phyloP scores from a whole-genome alignment of 2,329 filamentous ascomycete genomes.

The Aspergillus fischeri region DNA sequence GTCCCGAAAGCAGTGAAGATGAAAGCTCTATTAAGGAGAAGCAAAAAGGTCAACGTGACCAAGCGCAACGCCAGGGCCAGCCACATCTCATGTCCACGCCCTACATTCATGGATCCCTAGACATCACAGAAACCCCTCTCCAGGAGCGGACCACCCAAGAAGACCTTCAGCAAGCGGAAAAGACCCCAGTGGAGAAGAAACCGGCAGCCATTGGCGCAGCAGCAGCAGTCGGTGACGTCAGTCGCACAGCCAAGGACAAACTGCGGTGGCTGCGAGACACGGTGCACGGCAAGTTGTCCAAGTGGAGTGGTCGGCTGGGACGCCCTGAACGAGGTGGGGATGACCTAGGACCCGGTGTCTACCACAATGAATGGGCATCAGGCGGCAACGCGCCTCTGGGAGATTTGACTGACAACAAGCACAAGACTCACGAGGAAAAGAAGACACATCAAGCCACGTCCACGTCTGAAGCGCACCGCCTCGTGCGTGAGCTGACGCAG shows the following conservation, averaged over 20 bases:
- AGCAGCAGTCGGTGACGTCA: neutral
- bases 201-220: neutral
- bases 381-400: constrained; percentile 22
- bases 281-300: constrained; percentile 12
- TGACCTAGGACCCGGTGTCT: constrained; percentile 20
- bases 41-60: constrained; percentile 9
- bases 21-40: constrained; percentile 2
- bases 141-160: constrained; percentile 4
- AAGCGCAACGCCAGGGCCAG: constrained; percentile 4
- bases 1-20: neutral
- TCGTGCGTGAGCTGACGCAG: constrained; percentile 30
- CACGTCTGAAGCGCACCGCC: constrained; percentile 28
- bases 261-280: constrained; percentile 1
- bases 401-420: constrained; percentile 27
- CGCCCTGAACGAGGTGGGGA: constrained; percentile 22
- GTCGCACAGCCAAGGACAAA: neutral
- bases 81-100: constrained; percentile 16
- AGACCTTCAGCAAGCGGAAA: neutral
- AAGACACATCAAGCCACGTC: constrained; percentile 19
- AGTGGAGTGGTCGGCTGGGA: constrained; percentile 18
- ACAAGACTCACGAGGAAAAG: constrained; percentile 27
- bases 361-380: constrained; percentile 24
- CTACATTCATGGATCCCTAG: constrained; percentile 22
- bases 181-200: constrained; percentile 1
- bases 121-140: constrained; percentile 23